Conservation (phyloP, 306 rosid species). For the Citrullus colocynthis region DNA sequence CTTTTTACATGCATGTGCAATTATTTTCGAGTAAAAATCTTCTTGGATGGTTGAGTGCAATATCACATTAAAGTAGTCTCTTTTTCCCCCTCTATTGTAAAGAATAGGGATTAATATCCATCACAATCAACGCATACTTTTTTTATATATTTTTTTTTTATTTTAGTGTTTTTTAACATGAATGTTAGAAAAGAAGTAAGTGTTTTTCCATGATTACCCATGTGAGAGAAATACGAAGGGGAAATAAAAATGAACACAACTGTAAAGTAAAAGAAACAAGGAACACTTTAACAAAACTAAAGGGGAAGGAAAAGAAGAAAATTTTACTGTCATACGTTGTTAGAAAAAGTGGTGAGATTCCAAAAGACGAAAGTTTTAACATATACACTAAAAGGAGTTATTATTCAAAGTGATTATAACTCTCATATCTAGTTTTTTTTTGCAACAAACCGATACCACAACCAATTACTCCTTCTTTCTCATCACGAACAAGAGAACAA, state of each 20-base stretch:
- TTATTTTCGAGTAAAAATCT: background rate
- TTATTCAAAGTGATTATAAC: background rate
- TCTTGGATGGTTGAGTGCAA: background rate
- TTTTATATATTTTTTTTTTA: too few relatives aligned
- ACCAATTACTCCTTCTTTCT: too few relatives aligned
- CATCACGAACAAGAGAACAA: too few relatives aligned
- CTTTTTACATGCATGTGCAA: background rate
- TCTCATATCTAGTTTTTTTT: background rate
- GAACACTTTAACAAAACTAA: background rate
- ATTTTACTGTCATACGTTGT: background rate
- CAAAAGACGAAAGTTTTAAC: background rate
- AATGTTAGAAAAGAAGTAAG: background rate
- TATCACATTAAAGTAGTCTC: background rate
- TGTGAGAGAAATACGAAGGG: background rate
- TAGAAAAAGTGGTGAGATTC: background rate
- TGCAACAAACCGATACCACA: too few relatives aligned
- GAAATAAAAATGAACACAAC: background rate
- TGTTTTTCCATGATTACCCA: conserved; percentile 5
- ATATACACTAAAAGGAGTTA: background rate
- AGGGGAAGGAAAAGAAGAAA: conserved; percentile 5
- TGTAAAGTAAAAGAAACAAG: conserved; percentile 2
- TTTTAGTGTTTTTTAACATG: background rate
- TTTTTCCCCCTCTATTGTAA: background rate
- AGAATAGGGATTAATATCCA: background rate
- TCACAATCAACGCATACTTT: background rate